Percentiles rank a stretch among this genome's conserved stretches.
Conservation (phyloP, 1,284 basidiomycete species). For the Cryptococcus sp. region DNA sequence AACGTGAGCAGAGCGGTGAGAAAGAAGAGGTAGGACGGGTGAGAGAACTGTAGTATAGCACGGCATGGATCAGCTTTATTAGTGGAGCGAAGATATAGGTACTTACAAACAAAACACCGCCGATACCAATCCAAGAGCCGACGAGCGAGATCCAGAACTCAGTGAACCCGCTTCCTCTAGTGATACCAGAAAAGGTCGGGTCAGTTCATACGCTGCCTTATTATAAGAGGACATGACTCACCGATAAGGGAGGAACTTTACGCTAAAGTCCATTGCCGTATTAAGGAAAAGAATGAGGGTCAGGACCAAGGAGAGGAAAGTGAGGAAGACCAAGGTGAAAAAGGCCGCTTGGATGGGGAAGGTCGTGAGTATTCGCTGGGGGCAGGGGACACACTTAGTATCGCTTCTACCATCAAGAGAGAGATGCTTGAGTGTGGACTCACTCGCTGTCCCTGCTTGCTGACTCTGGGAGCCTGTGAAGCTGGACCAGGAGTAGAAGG, state of each 20-base stretch:
- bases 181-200: neutral
- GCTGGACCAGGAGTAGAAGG: slow-evolving; percentile 29
- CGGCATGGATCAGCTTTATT: too few species aligned
- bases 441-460: slow-evolving; percentile 40
- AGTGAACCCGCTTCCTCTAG: slow-evolving; percentile 43
- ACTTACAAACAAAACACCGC: slow-evolving; percentile 42
- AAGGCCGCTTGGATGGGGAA: slow-evolving; percentile 38
- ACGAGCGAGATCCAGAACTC: slow-evolving; percentile 45
- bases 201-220: slow-evolving; percentile 6
- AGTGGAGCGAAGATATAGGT: neutral
- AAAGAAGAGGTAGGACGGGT: slow-evolving; percentile 47
- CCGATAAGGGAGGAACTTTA: slow-evolving; percentile 28
- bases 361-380: slow-evolving; percentile 42
- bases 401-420: neutral
- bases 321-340: slow-evolving; percentile 32
- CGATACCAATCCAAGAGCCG: slow-evolving; percentile 44
- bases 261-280: slow-evolving; percentile 34
- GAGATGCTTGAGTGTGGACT: slow-evolving; percentile 1
- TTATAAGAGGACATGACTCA: slow-evolving; percentile 5
- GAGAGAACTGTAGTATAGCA: slow-evolving; percentile 38
- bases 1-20: slow-evolving; percentile 40
- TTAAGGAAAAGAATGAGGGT: slow-evolving; percentile 40
- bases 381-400: neutral
- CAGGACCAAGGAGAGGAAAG: slow-evolving; percentile 29
- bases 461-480: slow-evolving; percentile 37